A percentile compares a stretch with the other conserved stretches of the same genome.
Evolutionary conservation across 192 early-diverging fungal species (phyloP).

Genomic region (Coemansia sp.): DNA sequence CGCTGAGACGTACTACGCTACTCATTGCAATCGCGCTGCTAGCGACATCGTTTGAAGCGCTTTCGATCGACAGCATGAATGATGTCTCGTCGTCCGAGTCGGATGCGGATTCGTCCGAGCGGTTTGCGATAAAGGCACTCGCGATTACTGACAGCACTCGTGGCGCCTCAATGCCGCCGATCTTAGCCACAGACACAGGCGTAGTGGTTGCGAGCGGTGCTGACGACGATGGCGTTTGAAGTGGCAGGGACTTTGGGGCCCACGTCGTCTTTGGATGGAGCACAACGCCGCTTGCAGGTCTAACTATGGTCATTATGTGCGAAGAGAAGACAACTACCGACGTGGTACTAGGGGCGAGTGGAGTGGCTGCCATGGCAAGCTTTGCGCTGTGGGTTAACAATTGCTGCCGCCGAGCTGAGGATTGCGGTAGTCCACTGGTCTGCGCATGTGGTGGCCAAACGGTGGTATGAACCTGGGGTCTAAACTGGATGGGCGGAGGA

Average conservation of each 20-base stretch:
- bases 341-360: neutral
- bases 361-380: too few species aligned
- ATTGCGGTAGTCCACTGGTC: neutral
- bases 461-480: neutral
- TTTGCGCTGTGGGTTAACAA: neutral
- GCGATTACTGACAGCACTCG: conserved; percentile 1
- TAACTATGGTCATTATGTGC: neutral
- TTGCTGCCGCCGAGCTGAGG: neutral
- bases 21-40: neutral
- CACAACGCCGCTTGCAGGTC: neutral
- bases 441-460: neutral
- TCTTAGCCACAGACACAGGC: neutral
- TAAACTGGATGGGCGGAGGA: neutral
- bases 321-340: neutral
- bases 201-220: neutral
- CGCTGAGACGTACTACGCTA: neutral
- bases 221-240: neutral
- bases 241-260: neutral
- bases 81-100: neutral
- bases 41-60: neutral
- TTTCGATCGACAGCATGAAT: neutral
- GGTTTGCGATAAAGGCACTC: neutral
- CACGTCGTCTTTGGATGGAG: neutral
- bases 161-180: neutral
- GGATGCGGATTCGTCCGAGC: neutral